Percentiles rank a stretch among this genome's conserved stretches.
Conservation (phyloP, 345 rosid genomes). For the Hypericum androsaemum region DNA sequence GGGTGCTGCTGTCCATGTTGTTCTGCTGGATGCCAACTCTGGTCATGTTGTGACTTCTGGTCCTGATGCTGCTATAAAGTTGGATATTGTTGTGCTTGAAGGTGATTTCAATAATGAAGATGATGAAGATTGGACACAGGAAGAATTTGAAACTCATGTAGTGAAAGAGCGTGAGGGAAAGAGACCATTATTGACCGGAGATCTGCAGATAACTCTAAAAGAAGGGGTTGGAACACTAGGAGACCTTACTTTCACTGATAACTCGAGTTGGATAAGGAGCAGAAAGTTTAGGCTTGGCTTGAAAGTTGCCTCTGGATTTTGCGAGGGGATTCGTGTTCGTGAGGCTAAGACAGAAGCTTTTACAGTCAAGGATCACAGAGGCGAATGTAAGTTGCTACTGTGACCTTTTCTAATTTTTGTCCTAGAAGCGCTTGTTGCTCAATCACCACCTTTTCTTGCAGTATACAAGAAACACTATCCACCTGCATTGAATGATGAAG, state of each 20-base stretch:
- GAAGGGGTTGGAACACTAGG: constrained; percentile 97
- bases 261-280: constrained; percentile 98
- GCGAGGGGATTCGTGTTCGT: constrained; percentile 71
- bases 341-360: constrained; percentile 99
- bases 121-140: constrained; percentile 86
- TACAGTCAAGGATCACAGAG: constrained; percentile 93
- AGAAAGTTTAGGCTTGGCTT: constrained; percentile 93
- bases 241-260: constrained; percentile 83
- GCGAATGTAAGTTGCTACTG: constrained; percentile 54
- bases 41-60: constrained; percentile 72
- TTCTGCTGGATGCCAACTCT: constrained; percentile 57
- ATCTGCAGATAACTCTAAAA: constrained; percentile 75
- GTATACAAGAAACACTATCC: constrained; percentile 99
- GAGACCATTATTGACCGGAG: constrained; percentile 87
- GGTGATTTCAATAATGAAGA: constrained; percentile 91
- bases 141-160: constrained; percentile 85
- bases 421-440: not conserved
- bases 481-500: constrained; percentile 72
- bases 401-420: constrained; percentile 6
- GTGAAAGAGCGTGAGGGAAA: constrained; percentile 96
- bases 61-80: constrained; percentile 63
- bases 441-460: constrained; percentile 16
- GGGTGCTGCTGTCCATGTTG: constrained; percentile 85
- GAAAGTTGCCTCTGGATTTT: constrained; percentile 59
- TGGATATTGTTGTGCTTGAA: constrained; percentile 88